These are phyloP conservation scores for Coemansia sp. DNA, from an alignment of 192 early-diverging fungal genomes.

Conservation along the genomic window DNA sequence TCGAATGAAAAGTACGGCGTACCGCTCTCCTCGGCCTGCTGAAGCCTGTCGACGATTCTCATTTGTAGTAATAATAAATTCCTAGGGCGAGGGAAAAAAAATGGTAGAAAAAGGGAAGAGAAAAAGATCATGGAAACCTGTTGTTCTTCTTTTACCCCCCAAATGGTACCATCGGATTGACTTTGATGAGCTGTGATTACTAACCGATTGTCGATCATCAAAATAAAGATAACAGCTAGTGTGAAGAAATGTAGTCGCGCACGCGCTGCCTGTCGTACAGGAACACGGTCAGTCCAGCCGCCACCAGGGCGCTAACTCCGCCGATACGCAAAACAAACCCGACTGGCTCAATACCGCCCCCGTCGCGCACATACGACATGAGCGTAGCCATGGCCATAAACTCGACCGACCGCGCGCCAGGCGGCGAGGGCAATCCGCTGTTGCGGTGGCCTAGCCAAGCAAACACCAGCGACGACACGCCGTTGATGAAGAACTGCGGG, in stretches of 20 bases:
- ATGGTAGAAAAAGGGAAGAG: constrained; percentile 3
- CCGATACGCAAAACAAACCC: constrained; percentile 50
- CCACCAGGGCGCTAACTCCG: constrained; percentile 42
- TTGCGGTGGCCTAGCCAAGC: constrained; percentile 30
- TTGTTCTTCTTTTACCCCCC: neutral
- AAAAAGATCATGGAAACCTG: neutral
- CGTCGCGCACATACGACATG: neutral
- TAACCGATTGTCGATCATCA: neutral
- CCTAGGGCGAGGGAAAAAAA: neutral
- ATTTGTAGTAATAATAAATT: constrained; percentile 33
- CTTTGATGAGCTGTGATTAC: neutral
- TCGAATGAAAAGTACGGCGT: constrained; percentile 85
- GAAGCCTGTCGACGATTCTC: constrained; percentile 73
- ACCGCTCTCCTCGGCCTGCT: constrained; percentile 58
- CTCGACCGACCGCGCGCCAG: constrained; percentile 36
- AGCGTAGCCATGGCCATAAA: constrained; percentile 34
- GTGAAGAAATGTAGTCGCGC: constrained; percentile 27
- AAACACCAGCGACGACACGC: constrained; percentile 47
- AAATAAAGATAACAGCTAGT: no score
- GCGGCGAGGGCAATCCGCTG: neutral
- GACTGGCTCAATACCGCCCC: constrained; percentile 12
- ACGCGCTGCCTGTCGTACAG: constrained; percentile 47
- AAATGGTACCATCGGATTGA: constrained; percentile 14
- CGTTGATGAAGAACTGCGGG: constrained; percentile 84
- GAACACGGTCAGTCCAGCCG: constrained; percentile 33